Evolutionary conservation across 139 green algal species (phyloP), one percentile per base, ranked within the genome.

Genomic region (Auxenochlorella pyrenoidosa): DNA sequence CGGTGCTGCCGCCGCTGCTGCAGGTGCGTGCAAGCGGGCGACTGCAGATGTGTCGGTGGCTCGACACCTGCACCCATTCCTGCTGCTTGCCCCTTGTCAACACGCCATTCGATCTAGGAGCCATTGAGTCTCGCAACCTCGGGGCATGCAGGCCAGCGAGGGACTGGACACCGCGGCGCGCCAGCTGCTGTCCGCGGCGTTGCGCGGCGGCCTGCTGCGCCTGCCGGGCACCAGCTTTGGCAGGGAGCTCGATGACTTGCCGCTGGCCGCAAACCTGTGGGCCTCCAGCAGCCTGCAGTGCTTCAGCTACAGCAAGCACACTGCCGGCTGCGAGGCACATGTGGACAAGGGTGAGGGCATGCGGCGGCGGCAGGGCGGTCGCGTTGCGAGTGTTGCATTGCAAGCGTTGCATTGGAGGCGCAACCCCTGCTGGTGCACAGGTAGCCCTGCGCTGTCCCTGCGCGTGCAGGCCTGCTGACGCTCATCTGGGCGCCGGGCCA

Each of bases 251-350:
- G 71, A 78, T 21, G 38, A 78, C 71, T 38, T 78, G 71, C 71
- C 71, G 38, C 38, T 78, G 38, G 38, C 71, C 21, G 22, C 71
- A 16, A 36, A 54, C 38, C 38, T 38, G 19, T 78, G 71, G 71
- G 38, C 71, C 38, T 51, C 71, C 71, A 78, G 71, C 38, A 78
- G 71, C 71, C 71, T 78, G 71, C 71, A 78, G 71, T 78, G 71
- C 71, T 78, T 78, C 40, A 3, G 5, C 22, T 78, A 78, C 36
- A 18, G 71, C 1, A 21, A 36, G 1, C 34, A 24, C 19, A 78
- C 38, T 38, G 24, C 34, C 71, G 71, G 71, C 38, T 78, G 71
- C 16, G 71, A 78, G 38, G 71, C 5, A 19, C 71, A 78, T 38
- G 71, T 51, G 71, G 71, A 78, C 71, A 44, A 44, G 63, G 63